Conservation (phyloP, 2,329 filamentous ascomycete genomes). For the Paecilomyces dactylethromorphus region DNA sequence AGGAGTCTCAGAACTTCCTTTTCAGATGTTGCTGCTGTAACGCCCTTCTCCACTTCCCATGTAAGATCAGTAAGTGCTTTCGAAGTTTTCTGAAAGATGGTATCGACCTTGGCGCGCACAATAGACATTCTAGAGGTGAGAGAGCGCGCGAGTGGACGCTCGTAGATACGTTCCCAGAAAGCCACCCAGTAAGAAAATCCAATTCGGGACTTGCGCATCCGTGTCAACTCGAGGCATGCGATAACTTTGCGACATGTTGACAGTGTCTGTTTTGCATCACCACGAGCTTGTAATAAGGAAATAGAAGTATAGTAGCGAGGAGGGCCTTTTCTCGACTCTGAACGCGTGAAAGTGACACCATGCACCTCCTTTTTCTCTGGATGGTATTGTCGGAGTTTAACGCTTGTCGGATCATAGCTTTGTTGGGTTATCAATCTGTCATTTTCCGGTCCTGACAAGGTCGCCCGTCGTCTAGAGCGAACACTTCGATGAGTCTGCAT, state of each 20-base stretch:
- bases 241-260: conserved; percentile 19
- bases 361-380: not conserved
- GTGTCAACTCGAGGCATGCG: conserved; percentile 20
- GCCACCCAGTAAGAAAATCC: conserved; percentile 20
- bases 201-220: conserved; percentile 22
- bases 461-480: not conserved
- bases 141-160: conserved; percentile 10
- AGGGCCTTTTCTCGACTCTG: not conserved
- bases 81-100: conserved; percentile 17
- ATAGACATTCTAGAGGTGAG: conserved; percentile 10
- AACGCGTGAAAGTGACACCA: not conserved
- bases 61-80: conserved; percentile 18
- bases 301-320: not conserved
- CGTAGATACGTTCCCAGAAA: conserved; percentile 23
- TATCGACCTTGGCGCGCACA: conserved; percentile 15
- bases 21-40: conserved; percentile 12
- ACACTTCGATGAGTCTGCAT: not conserved
- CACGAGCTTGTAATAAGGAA: conserved; percentile 12
- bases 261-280: conserved; percentile 17
- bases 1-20: conserved; percentile 15
- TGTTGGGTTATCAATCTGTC: not conserved
- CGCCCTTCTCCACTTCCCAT: conserved; percentile 11
- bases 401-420: not conserved
- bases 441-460: not conserved
- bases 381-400: not conserved